Conservation (phyloP, 2,329 filamentous ascomycete species). For the Fusarium aywerte region DNA sequence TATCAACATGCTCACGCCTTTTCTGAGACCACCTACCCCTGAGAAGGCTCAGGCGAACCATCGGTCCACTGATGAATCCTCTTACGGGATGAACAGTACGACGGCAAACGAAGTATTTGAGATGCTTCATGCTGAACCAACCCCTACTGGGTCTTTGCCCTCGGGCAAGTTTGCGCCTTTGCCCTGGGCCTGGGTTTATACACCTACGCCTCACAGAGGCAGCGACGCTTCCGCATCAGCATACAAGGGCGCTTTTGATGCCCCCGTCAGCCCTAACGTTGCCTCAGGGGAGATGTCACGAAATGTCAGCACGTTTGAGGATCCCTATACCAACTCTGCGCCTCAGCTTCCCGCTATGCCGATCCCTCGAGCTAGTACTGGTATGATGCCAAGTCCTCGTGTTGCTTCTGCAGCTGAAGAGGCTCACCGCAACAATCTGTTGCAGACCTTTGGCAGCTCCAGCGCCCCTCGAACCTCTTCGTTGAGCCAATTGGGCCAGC, state of each 20-base stretch:
- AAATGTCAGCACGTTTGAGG: constrained; percentile 41
- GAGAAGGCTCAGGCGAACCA: constrained; percentile 48
- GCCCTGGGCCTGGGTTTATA: constrained; percentile 64
- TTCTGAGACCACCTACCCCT: constrained; percentile 59
- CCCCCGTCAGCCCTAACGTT: constrained; percentile 40
- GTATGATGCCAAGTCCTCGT: constrained; percentile 35
- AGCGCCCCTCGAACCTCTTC: constrained; percentile 46
- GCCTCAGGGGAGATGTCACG: constrained; percentile 35
- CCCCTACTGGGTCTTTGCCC: constrained; percentile 45
- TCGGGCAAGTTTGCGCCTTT: constrained; percentile 53
- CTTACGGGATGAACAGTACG: constrained; percentile 65
- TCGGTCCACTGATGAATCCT: constrained; percentile 55
- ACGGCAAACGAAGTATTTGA: constrained; percentile 64
- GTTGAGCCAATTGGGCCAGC: constrained; percentile 49
- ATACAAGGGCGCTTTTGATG: constrained; percentile 45
- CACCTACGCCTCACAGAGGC: constrained; percentile 48
- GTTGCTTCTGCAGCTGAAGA: constrained; percentile 42
- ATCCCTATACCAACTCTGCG: constrained; percentile 49
- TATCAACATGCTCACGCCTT: constrained; percentile 61
- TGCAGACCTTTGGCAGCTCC: constrained; percentile 50
- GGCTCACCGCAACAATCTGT: constrained; percentile 50
- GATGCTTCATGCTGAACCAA: constrained; percentile 50
- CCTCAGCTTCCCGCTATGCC: constrained; percentile 30
- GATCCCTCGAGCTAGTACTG: constrained; percentile 21
- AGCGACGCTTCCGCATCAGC: constrained; percentile 36